A percentile compares a stretch with the other conserved stretches of the same genome.
Evolutionary conservation across 139 green algal genomes (phyloP).

Genomic region (Axilococcus clingmanii): DNA sequence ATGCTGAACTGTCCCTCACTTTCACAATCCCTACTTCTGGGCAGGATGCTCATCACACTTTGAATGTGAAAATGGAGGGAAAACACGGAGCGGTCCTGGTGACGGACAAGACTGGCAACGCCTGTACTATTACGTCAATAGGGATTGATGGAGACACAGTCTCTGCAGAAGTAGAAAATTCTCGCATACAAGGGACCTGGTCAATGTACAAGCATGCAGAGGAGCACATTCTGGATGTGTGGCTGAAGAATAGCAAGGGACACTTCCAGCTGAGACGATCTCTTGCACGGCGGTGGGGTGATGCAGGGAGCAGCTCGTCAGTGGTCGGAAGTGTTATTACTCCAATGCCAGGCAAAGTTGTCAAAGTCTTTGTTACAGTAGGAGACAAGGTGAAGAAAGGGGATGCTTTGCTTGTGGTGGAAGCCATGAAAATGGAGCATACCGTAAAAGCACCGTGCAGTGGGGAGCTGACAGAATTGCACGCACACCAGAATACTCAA

Average conservation of each 20-base stretch:
- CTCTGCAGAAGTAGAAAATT: neutral
- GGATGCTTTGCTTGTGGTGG: constrained; percentile 44
- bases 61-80: neutral
- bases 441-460: constrained; percentile 6
- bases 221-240: constrained; percentile 48
- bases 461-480: constrained; percentile 8
- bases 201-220: constrained; percentile 25
- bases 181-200: neutral
- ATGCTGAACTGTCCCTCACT: too few relatives aligned
- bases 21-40: too few relatives aligned
- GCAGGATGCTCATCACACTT: neutral
- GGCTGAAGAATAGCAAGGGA: constrained; percentile 26
- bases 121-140: neutral
- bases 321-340: constrained; percentile 27
- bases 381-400: constrained; percentile 21
- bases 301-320: constrained; percentile 7
- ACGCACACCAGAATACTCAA: constrained; percentile 17
- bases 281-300: constrained; percentile 30
- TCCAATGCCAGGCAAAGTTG: constrained; percentile 63
- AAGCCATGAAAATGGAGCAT: constrained; percentile 83
- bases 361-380: constrained; percentile 25
- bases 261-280: constrained; percentile 42
- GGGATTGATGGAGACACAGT: neutral
- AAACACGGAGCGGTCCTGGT: neutral
- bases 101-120: neutral